These are phyloP conservation scores for Elsinoe fawcettii DNA, from an alignment of 2,329 filamentous ascomycete species.

Conservation along the genomic window DNA sequence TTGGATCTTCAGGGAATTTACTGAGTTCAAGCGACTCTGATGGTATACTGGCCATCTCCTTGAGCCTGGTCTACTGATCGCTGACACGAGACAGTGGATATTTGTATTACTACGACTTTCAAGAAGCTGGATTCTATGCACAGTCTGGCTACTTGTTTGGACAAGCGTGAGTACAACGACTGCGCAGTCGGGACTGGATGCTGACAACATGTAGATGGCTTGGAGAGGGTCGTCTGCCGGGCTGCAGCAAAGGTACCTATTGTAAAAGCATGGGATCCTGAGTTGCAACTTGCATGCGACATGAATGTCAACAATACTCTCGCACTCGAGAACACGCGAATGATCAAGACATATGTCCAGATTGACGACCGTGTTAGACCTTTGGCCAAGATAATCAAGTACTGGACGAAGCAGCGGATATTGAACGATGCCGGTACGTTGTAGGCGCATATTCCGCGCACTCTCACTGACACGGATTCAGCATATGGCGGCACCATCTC, in stretches of 20 bases:
- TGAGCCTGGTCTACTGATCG: neutral
- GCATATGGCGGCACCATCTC: conserved; percentile 89
- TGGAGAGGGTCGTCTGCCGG: conserved; percentile 93
- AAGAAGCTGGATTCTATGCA: conserved; percentile 85
- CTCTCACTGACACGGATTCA: conserved; percentile 31
- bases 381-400: conserved; percentile 92
- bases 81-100: conserved; percentile 62
- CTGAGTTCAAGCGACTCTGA: conserved; percentile 94
- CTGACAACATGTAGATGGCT: conserved; percentile 58
- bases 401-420: conserved; percentile 89
- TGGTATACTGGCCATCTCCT: conserved; percentile 48
- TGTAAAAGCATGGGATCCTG: conserved; percentile 97
- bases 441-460: neutral
- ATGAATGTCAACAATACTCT: conserved; percentile 99
- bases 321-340: conserved; percentile 89
- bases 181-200: neutral
- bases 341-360: conserved; percentile 96
- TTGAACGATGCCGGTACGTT: conserved; percentile 89
- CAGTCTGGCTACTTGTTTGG: conserved; percentile 76
- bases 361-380: conserved; percentile 85
- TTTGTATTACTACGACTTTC: conserved; percentile 90
- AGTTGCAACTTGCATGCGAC: conserved; percentile 80
- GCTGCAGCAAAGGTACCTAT: conserved; percentile 94
- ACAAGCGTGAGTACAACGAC: conserved; percentile 58
- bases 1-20: conserved; percentile 95